phyloP scores from a whole-genome alignment of 1,284 basidiomycete genomes.

The Trametes pubescens region DNA sequence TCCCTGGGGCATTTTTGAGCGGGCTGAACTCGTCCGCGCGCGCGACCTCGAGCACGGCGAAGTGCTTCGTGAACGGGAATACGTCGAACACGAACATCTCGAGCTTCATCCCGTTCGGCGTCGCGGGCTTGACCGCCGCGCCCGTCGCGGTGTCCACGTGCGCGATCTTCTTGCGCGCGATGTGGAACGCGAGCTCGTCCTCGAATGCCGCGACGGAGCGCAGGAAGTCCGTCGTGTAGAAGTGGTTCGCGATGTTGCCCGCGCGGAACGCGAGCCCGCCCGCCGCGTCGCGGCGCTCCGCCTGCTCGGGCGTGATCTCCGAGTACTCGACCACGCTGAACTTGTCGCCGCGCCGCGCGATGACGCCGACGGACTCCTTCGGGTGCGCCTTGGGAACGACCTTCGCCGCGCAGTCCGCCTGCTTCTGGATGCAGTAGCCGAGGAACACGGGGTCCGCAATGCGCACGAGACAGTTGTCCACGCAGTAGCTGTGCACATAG shows the following conservation, averaged over 20 bases:
- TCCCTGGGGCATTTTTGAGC: constrained; percentile 96
- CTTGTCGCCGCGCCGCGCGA: constrained; percentile 84
- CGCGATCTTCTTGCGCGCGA: constrained; percentile 98
- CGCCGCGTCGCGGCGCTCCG: constrained; percentile 75
- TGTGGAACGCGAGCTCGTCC: constrained; percentile 93
- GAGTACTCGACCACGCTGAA: constrained; percentile 98
- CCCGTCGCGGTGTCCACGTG: constrained; percentile 78
- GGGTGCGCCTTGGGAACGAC: constrained; percentile 92
- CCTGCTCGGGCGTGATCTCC: constrained; percentile 90
- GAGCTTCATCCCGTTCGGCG: constrained; percentile 99
- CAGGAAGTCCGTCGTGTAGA: constrained; percentile 93
- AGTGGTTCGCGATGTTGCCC: constrained; percentile 98
- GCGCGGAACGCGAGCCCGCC: constrained; percentile 91
- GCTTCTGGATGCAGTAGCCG: constrained; percentile 89
- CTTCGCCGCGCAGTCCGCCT: constrained; percentile 93
- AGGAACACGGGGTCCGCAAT: constrained; percentile 98
- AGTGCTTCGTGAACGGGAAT: constrained; percentile 89
- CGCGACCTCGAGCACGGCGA: constrained; percentile 91
- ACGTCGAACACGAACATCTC: constrained; percentile 99
- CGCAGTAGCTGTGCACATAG: constrained; percentile 96
- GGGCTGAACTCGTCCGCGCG: constrained; percentile 95
- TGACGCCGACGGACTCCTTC: constrained; percentile 94
- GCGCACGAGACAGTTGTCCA: constrained; percentile 98
- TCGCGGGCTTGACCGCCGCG: constrained; percentile 75
- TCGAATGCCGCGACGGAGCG: constrained; percentile 86